Evolutionary conservation across 805 yeast genomes (phyloP), one percentile per base, ranked within the genome.

Genomic region (Isabelozyma heimii): DNA sequence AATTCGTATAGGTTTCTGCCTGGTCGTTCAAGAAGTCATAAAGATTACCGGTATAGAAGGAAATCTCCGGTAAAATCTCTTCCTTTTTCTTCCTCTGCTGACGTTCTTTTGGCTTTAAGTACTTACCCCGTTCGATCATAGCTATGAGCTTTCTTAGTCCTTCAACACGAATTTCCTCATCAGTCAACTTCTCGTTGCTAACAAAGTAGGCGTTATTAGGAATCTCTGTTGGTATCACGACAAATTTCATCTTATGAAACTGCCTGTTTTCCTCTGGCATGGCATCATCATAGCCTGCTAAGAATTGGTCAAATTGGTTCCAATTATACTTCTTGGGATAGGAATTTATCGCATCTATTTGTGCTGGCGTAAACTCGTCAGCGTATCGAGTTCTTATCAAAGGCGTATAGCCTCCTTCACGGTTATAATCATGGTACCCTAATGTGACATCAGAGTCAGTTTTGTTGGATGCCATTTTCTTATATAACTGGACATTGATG

Each of bases 131-230:
- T 53, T 85, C 84, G 12, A 91, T 79, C 27, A 80, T 66, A 1
- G 82, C 73, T 49, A 85, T 85, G 52, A 89, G 68, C 42, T 83
- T 82, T 42, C 92, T 73, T 16, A 92, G 70, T 0, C 98, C 99
- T 63, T 92, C 98, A n/a, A 92, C 78, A 48, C 96, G 71, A n/a
- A 87, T 80, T 65, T 92, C 98, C 61, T 92, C 99, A 2, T 86
- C 83, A 0, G 83, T 80, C 45, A 91, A 70, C 24, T 77, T 76
- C 56, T 89, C 97, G 52, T 77, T 80, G 37, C 72, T 60, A 28
- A 73, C 76, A 61, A 67, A 74, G 63, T 55, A 75, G 49, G 76
- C 73, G 53, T 76, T 76, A 49, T 82, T 77, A 0, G 91, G 85
- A 15, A 85, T 74, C n/a, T 81, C 87, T 0, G 89, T 71, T 0